Conservation (phyloP, 2,329 filamentous ascomycete species). For the Bipolaris gigantea region DNA sequence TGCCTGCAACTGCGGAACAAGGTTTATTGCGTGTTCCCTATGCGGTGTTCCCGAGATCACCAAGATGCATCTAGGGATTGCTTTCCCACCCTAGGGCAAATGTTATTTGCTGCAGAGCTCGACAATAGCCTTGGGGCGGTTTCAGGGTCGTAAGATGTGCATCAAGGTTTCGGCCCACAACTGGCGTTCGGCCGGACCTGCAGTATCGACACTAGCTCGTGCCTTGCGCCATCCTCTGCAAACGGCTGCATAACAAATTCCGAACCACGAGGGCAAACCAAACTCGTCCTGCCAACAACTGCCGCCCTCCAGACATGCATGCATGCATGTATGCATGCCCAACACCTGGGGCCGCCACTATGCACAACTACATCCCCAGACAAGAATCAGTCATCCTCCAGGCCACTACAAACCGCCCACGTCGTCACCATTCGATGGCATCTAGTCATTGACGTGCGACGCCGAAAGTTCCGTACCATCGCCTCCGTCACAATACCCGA, state of each 20-base stretch:
- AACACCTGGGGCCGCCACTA: too few relatives aligned
- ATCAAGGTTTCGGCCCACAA: constrained; percentile 25
- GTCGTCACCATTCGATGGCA: constrained; percentile 4
- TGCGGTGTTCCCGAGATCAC: not conserved
- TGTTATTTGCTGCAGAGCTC: not conserved
- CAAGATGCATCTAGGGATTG: not conserved
- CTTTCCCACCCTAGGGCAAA: constrained; percentile 1
- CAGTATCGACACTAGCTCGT: constrained; percentile 10
- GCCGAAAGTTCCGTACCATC: constrained; percentile 12
- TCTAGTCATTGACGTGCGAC: constrained; percentile 22
- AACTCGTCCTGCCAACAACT: not conserved
- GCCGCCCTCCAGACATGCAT: not conserved
- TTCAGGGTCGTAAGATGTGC: constrained; percentile 23
- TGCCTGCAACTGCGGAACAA: not conserved
- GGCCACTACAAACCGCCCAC: not conserved
- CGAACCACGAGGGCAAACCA: constrained; percentile 7
- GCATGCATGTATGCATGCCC: not conserved
- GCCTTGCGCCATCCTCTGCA: constrained; percentile 13
- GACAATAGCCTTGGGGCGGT: constrained; percentile 16
- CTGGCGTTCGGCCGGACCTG: constrained; percentile 24
- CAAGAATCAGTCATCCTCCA: too few relatives aligned
- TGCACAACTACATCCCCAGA: too few relatives aligned
- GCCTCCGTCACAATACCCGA: constrained; percentile 10
- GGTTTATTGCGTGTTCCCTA: not conserved
- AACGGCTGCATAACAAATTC: constrained; percentile 14